Evolutionary conservation across 352 stramenopile species (phyloP).

Genomic region (Globisporangium orthogonon): DNA sequence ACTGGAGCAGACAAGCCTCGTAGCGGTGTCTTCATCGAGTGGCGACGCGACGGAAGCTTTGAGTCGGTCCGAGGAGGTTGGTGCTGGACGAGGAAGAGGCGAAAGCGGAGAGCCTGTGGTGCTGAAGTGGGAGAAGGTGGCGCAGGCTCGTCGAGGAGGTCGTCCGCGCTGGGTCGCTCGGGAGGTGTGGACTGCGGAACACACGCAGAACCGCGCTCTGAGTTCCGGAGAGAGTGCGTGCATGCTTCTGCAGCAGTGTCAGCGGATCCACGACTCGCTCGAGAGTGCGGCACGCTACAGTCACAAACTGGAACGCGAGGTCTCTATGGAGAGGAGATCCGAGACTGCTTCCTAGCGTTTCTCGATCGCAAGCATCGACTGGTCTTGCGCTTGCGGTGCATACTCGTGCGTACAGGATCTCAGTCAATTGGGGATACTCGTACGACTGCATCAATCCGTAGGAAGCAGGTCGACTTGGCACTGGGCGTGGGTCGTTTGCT

Average conservation of each 20-base stretch:
- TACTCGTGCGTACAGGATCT: no score
- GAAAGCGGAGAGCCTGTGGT: no score
- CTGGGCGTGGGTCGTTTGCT: no score
- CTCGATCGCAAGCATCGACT: no score
- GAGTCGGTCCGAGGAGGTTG: background rate
- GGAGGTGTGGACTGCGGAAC: slow-evolving; percentile 13
- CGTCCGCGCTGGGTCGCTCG: slow-evolving; percentile 17
- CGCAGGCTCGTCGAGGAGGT: background rate
- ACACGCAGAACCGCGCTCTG: slow-evolving; percentile 8
- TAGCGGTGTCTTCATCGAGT: background rate
- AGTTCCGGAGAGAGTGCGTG: background rate
- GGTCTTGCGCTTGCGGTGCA: no score
- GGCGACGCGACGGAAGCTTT: background rate
- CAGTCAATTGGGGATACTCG: no score
- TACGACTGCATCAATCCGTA: no score
- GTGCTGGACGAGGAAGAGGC: background rate
- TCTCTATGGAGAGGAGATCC: slow-evolving; percentile 2
- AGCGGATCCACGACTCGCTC: slow-evolving; percentile 13
- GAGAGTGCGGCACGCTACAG: slow-evolving; percentile 1
- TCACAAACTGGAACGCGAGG: background rate
- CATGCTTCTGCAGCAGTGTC: slow-evolving; percentile 18
- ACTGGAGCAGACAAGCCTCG: background rate
- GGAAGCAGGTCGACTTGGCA: no score
- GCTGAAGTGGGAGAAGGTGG: slow-evolving; percentile 17
- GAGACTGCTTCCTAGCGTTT: slow-evolving; percentile 3